Percentiles rank a stretch among this genome's conserved stretches.
Conservation (phyloP, 148 eudicot species). For the Camellia granthamiana region DNA sequence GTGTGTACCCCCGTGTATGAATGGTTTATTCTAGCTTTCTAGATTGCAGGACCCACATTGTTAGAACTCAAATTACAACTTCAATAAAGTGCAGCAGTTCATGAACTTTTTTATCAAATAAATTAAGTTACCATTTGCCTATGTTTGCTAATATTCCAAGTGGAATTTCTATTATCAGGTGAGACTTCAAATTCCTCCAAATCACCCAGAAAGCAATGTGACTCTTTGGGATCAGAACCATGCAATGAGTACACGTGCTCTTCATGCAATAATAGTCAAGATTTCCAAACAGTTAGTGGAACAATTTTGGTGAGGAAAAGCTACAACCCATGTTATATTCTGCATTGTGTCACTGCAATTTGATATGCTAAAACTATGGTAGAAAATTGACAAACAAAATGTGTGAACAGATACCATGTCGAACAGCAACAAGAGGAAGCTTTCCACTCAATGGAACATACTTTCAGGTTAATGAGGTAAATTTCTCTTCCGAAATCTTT, state of each 20-base stretch:
- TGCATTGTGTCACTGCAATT: neutral
- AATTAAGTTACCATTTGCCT: neutral
- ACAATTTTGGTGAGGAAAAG: constrained; percentile 56
- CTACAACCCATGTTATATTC: neutral
- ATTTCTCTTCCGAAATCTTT: neutral
- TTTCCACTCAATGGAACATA: constrained; percentile 82
- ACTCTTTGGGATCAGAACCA: neutral
- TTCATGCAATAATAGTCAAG: constrained; percentile 14
- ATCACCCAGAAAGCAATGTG: constrained; percentile 12
- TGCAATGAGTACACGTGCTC: constrained; percentile 12
- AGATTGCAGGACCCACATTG: neutral
- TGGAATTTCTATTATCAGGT: constrained; percentile 15
- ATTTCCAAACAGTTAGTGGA: constrained; percentile 40
- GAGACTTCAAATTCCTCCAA: constrained; percentile 16
- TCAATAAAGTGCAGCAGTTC: neutral
- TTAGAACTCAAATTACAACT: neutral
- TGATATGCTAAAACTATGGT: neutral
- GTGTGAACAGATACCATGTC: constrained; percentile 54
- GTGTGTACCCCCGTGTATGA: neutral
- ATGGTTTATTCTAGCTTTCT: neutral
- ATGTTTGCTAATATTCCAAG: constrained; percentile 3
- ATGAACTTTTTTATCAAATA: neutral
- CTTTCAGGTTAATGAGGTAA: constrained; percentile 86
- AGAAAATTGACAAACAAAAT: neutral
- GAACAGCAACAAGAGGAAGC: constrained; percentile 59